Evolutionary conservation across 768 basidiomycete species (phyloP).

Genomic region (Chalciporus chontae): DNA sequence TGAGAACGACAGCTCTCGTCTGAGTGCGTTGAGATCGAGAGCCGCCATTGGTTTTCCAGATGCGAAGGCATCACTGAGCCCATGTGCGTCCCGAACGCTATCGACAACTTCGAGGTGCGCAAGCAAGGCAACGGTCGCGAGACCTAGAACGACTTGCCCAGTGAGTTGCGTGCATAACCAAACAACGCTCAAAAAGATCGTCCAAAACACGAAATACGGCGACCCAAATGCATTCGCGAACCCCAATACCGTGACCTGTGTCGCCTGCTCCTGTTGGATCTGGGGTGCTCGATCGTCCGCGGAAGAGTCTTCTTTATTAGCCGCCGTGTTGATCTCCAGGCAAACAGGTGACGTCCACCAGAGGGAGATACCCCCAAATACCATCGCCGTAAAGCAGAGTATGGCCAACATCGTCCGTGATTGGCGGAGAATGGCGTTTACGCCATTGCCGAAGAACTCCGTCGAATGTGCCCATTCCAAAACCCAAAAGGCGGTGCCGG

Average conservation of each 20-base stretch:
- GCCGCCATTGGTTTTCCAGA: conserved; percentile 45
- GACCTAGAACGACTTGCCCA: conserved; percentile 73
- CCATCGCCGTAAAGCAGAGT: conserved; percentile 45
- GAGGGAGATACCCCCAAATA: conserved; percentile 51
- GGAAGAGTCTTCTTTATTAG: conserved; percentile 18
- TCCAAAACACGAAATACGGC: conserved; percentile 81
- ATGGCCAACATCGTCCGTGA: conserved; percentile 63
- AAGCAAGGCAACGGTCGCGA: conserved; percentile 64
- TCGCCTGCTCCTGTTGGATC: conserved; percentile 30
- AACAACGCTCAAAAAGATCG: conserved; percentile 56
- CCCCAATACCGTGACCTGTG: conserved; percentile 64
- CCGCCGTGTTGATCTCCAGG: conserved; percentile 51
- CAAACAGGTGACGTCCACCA: conserved; percentile 80
- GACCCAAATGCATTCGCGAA: conserved; percentile 90
- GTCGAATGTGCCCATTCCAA: conserved; percentile 76
- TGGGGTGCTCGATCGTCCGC: conserved; percentile 4
- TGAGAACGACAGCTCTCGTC: conserved; percentile 48
- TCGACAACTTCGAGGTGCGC: conserved; percentile 79
- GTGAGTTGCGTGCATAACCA: conserved; percentile 64
- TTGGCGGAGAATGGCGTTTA: conserved; percentile 44
- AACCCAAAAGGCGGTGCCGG: conserved; percentile 69
- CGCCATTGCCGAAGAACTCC: conserved; percentile 38
- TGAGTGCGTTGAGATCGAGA: conserved; percentile 27
- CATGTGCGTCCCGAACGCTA: conserved; percentile 68
- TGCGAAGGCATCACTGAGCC: conserved; percentile 49